Evolutionary conservation across 2,329 filamentous ascomycete species (phyloP), one percentile per base, ranked within the genome.

Genomic region (Coleophoma crateriformis): DNA sequence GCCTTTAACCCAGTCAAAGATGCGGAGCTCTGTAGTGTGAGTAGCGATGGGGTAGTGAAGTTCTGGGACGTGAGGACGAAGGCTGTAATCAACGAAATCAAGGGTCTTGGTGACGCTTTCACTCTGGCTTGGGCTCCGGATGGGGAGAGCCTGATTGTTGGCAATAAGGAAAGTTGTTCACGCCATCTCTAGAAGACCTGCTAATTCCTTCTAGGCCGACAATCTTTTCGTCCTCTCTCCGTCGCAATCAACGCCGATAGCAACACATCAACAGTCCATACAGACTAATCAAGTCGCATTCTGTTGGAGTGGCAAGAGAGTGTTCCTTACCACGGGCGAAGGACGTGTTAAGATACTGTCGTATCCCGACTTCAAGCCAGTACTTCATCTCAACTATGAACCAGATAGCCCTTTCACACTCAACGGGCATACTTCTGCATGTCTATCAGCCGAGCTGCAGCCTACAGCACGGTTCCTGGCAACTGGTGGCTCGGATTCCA

Each of bases 31-130:
- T 88, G 85, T 57, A 90, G 84, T 63, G 78, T 88, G 47, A 87
- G 85, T 56, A 78, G 74, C 41, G 88, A 92, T 62, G 88, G 88
- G 2, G 79, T 84, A 33, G 82, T 88, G 53, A 82, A 86, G 63
- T 82, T 92, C 58, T 92, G 88, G 88, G 88, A 92, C 62, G 86
- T 90, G 12, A 75, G 87, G 59, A 85, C 78, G 51, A 88, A 87
- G 63, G 76, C 78, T 2, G 84, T 83, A 58, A 76, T 85, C 54
- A 87, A 86, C 47, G 84, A 88, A 64, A 76, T 88, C 37, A 83
- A 79, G 57, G 78, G 77, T 4, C 72, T 84, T 42, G 85, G 82
- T 7, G 79, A 82, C 55, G 81, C 87, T 3, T 84, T 88, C 58
- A 86, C 83, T 11, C 71, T 92, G 50, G 82, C 79, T 1, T 92